Base-by-base conservation (phyloP, 768 basidiomycete species). In the Agrocybe praecox region DNA sequence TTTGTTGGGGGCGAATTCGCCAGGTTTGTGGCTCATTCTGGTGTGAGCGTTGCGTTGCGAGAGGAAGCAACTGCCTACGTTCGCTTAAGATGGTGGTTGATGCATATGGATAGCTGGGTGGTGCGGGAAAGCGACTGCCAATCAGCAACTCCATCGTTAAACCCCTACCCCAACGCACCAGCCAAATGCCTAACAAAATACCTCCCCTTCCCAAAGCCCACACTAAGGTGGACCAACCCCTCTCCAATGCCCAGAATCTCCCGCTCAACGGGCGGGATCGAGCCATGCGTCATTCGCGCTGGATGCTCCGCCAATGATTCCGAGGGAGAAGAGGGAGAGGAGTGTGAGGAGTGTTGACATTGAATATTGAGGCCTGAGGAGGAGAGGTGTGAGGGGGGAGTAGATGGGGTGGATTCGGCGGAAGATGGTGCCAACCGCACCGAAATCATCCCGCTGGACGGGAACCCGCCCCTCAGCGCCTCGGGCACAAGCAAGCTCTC, bases 301-400 rank as follows among this genome's bases (percentile, higher is more conserved):
- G 95, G 96, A 45, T 90, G 80, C 70, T 98, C 95, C 0, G 91
- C 90, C 32, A 98, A 73, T 69, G 87, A 89, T 80, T 98, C 96
- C 92, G 12, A 98, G 78, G 22, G 87, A 80, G 66, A 95, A 94
- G 33, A 96, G 67, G 23, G 82, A 71, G 4, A 86, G n/a, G 81
- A 69, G 0, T n/a, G 82, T 83, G 55, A 96, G 68, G 75, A 97
- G 95, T 57, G 65, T 75, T 14, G n/a, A n/a, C n/a, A n/a, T n/a
- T n/a, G n/a, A n/a, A n/a, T n/a, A n/a, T n/a, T n/a, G n/a, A n/a
- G n/a, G n/a, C n/a, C n/a, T n/a, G n/a, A n/a, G n/a, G 12, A n/a
- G 12, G 36, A 4, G 36, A 12, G 14, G 14, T 49, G 88, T 81
- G n/a, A n/a, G n/a, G n/a, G 2, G 80, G 1, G 85, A 90, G 75